Evolutionary conservation across 1,139 yeast species (phyloP).

Genomic region (Blastobotrys serpentis): DNA sequence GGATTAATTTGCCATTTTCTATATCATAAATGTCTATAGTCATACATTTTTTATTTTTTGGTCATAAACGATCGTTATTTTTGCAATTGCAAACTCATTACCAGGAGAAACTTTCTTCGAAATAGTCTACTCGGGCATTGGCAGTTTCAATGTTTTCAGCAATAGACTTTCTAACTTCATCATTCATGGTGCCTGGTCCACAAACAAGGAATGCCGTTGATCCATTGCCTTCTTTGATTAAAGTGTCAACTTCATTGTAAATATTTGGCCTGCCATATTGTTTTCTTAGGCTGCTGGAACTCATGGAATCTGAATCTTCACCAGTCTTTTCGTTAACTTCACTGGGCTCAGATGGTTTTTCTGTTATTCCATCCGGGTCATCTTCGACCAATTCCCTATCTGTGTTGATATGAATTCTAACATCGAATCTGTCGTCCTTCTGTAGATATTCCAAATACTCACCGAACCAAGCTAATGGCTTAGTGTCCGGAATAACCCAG

Average conservation of each 20-base stretch:
- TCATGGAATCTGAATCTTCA: neutral
- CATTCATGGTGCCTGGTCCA: slow-evolving; percentile 46
- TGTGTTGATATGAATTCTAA: slow-evolving; percentile 5
- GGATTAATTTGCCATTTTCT: neutral
- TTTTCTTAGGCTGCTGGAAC: neutral
- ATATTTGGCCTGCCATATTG: neutral
- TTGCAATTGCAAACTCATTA: too few species aligned
- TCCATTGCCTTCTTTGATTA: slow-evolving; percentile 22
- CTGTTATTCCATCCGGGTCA: neutral
- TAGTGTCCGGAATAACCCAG: slow-evolving; percentile 54
- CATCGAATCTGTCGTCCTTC: slow-evolving; percentile 14
- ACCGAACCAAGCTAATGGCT: slow-evolving; percentile 50
- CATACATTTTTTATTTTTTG: neutral
- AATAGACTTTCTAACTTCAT: slow-evolving; percentile 40
- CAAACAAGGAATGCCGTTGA: slow-evolving; percentile 42
- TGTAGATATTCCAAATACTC: slow-evolving; percentile 42
- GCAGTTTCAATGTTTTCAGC: slow-evolving; percentile 29
- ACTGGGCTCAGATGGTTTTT: neutral
- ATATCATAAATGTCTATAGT: neutral
- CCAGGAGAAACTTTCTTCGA: slow-evolving; percentile 47
- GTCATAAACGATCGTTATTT: neutral
- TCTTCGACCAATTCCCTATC: slow-evolving; percentile 4
- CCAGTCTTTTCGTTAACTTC: neutral
- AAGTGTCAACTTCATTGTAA: neutral
- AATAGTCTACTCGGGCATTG: slow-evolving; percentile 40